Evolutionary conservation across 495 filamentous ascomycete genomes (phyloP).

Genomic region (Neurospora sp.): DNA sequence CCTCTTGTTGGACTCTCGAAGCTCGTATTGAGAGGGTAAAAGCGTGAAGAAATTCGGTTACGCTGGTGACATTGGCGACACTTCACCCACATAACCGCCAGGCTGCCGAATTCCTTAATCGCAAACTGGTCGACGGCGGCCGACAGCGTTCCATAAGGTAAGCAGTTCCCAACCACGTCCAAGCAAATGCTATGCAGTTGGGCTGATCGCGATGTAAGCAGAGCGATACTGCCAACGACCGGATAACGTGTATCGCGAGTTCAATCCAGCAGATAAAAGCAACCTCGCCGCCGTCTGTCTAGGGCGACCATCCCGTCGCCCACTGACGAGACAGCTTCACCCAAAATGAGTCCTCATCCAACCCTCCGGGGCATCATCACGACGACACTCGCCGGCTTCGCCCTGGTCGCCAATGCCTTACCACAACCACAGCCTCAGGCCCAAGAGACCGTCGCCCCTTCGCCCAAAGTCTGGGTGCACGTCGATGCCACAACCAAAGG

Average conservation of each 20-base stretch:
- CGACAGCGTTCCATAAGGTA: neutral
- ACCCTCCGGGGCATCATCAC: neutral
- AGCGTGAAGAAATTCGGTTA: neutral
- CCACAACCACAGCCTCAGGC: slow-evolving; percentile 8
- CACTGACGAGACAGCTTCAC: neutral
- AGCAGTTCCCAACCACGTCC: neutral
- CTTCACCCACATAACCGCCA: neutral
- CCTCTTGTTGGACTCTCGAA: neutral
- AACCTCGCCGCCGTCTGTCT: neutral
- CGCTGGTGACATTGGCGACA: neutral
- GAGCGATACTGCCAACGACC: neutral
- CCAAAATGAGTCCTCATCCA: neutral
- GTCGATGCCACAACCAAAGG: slow-evolving; percentile 14
- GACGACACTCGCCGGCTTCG: neutral
- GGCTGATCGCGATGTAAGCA: neutral
- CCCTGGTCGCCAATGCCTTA: neutral
- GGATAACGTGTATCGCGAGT: neutral
- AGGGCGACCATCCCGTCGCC: neutral
- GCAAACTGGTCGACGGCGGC: neutral
- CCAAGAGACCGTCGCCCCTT: neutral
- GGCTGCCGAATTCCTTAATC: neutral
- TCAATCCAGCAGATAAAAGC: neutral
- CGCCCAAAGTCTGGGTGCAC: slow-evolving; percentile 17
- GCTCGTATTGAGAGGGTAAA: neutral
- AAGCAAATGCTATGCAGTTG: neutral